phyloP scores from a whole-genome alignment of 768 basidiomycete genomes.

The Cystobasidium onofrii region DNA sequence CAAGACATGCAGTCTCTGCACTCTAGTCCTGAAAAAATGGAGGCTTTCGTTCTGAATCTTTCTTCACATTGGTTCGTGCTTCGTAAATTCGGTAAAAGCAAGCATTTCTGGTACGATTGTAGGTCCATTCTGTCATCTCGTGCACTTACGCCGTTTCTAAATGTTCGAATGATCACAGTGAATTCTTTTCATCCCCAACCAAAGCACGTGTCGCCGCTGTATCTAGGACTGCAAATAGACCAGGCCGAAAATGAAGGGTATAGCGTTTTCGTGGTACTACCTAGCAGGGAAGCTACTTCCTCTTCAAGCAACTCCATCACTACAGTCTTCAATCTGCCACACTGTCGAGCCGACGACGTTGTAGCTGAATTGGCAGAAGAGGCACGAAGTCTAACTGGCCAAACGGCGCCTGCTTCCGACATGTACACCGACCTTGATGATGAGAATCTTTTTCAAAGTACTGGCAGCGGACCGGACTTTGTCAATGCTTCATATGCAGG shows the following conservation, averaged over 20 bases:
- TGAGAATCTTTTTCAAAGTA: slow-evolving; percentile 4
- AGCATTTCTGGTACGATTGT: slow-evolving; percentile 32
- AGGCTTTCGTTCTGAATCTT: slow-evolving; percentile 40
- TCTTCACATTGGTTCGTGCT: slow-evolving; percentile 38
- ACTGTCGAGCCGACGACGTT: slow-evolving; percentile 21
- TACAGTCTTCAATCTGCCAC: slow-evolving; percentile 1
- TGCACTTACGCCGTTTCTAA: too few relatives aligned
- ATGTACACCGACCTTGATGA: neutral
- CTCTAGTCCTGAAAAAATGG: slow-evolving; percentile 37
- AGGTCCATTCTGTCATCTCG: neutral
- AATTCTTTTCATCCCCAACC: slow-evolving; percentile 38
- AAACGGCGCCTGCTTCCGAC: neutral
- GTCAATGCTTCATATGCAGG: slow-evolving; percentile 4
- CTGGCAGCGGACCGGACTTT: slow-evolving; percentile 6
- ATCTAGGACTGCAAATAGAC: slow-evolving; percentile 38
- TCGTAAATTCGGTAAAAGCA: neutral
- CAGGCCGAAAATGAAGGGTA: slow-evolving; percentile 41
- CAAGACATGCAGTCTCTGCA: slow-evolving; percentile 31
- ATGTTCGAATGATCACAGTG: slow-evolving; percentile 36
- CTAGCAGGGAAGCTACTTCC: neutral
- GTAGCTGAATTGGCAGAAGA: slow-evolving; percentile 22
- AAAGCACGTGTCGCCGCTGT: slow-evolving; percentile 37
- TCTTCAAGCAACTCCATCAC: neutral
- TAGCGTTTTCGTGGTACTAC: slow-evolving; percentile 39
- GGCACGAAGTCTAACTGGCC: neutral